Evolutionary conservation across 75 land plant species (phyloP), one percentile per base, ranked within the genome.

Genomic region (Sequoiadendron giganteum): DNA sequence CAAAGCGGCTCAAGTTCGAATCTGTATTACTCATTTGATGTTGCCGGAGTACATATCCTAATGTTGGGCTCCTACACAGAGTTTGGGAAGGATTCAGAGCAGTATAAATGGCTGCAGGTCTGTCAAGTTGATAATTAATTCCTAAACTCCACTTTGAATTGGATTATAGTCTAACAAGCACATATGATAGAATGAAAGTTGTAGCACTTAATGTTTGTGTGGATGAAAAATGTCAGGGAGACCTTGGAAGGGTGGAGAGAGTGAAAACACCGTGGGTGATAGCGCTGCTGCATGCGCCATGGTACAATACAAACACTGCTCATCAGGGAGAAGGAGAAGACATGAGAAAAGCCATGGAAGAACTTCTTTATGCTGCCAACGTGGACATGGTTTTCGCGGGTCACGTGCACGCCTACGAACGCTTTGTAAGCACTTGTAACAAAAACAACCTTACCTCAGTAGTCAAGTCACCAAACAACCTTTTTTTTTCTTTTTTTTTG

Each of bases 391-490:
- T 97, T 3, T 91, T 97, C 85, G 96, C 93, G 18, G 99, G 99
- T 0, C 99, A 97, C 83, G 98, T 97, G 3, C 99, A 97, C 90
- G 98, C 99, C 13, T 97, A 97, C 76, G 99, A 97, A 86, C 95
- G 98, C 83, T 93, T 93, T 86, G 97, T 97, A 91, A 92, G 94
- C 81, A 84, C 61, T 85, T 18, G 19, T n/a, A 21, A 28, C 70
- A 28, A 65, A 65, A 21, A 6, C 28, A 6, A 65, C 9, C n/a
- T 65, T 1, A 3, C 3, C 25, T 1, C 0, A 5, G 5, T 49
- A 10, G 43, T 42, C 5, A 7, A 45, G 48, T 45, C 48, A 45
- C 14, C 43, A 42, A 42, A 42, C 1, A 42, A 3, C 25, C n/a
- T 32, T 0, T 21, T 38, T 36, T 36, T 36, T 21, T 38, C 0